phyloP scores from a whole-genome alignment of 1,284 basidiomycete species.

The Leccinum pseudoinsigne region DNA sequence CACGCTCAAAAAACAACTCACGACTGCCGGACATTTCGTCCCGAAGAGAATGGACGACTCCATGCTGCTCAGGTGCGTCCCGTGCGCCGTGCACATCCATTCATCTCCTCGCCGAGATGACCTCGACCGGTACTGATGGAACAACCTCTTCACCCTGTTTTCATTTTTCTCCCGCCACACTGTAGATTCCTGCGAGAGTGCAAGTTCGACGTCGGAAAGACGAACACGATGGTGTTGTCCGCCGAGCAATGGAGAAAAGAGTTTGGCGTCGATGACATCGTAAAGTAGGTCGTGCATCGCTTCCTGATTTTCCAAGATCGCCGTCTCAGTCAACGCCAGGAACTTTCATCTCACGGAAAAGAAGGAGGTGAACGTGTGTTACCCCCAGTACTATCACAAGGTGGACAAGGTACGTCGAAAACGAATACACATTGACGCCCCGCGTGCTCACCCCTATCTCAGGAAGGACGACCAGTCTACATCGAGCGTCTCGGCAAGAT shows the following conservation, averaged over 20 bases:
- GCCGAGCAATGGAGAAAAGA: constrained; percentile 93
- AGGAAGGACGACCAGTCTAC: not conserved
- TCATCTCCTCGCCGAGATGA: not conserved
- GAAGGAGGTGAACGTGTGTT: not conserved
- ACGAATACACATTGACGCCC: no score
- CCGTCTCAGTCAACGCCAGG: not conserved
- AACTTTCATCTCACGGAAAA: not conserved
- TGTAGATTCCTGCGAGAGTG: constrained; percentile 86
- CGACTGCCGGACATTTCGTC: constrained; percentile 61
- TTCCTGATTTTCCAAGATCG: not conserved
- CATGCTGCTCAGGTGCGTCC: constrained; percentile 62
- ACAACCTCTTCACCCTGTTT: not conserved
- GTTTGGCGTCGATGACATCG: constrained; percentile 86
- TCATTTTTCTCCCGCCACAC: no score
- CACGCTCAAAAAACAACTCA: constrained; percentile 68
- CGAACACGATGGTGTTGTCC: constrained; percentile 83
- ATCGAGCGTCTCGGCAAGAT: not conserved
- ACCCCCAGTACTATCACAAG: not conserved
- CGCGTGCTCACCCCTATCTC: not conserved
- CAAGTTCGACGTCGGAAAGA: constrained; percentile 84
- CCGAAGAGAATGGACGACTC: constrained; percentile 81
- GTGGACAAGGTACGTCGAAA: not conserved
- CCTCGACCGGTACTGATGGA: no score
- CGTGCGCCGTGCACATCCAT: not conserved
- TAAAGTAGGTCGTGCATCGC: constrained; percentile 53